A percentile compares a stretch with the other conserved stretches of the same genome.
Conservation (phyloP, 257 asterid species). For the Salvia hispanica region DNA sequence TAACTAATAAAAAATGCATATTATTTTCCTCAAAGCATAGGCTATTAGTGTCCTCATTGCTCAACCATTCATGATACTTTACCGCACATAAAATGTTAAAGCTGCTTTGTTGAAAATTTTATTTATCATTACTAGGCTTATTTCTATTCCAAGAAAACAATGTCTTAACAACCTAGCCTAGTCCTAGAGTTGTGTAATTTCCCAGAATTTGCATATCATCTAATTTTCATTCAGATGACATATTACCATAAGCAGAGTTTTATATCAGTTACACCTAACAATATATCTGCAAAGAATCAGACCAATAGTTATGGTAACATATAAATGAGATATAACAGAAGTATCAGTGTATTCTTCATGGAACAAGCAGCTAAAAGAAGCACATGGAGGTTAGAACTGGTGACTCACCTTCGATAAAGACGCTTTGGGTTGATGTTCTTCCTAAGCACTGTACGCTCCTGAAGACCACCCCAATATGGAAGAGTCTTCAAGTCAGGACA, state of each 20-base stretch:
- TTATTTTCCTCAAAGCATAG: background rate
- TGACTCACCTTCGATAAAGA: constrained; percentile 82
- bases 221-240: constrained; percentile 4
- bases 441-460: constrained; percentile 84
- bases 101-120: constrained; percentile 8
- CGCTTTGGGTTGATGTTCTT: constrained; percentile 97
- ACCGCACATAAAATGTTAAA: background rate
- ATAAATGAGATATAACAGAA: constrained; percentile 17
- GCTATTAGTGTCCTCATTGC: background rate
- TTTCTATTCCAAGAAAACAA: constrained; percentile 15
- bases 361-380: constrained; percentile 28
- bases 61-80: background rate
- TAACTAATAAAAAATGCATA: background rate
- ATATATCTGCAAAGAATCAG: constrained; percentile 9
- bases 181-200: constrained; percentile 20
- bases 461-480: constrained; percentile 96
- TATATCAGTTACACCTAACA: constrained; percentile 8
- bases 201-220: background rate
- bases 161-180: constrained; percentile 3
- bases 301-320: background rate
- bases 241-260: constrained; percentile 4
- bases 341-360: constrained; percentile 7
- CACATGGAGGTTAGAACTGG: constrained; percentile 13
- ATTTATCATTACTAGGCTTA: constrained; percentile 5
- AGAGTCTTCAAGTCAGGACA: constrained; percentile 96